A percentile compares a stretch with the other conserved stretches of the same genome.
phyloP scores from a whole-genome alignment of 768 basidiomycete genomes.

The Leccinum boreale region DNA sequence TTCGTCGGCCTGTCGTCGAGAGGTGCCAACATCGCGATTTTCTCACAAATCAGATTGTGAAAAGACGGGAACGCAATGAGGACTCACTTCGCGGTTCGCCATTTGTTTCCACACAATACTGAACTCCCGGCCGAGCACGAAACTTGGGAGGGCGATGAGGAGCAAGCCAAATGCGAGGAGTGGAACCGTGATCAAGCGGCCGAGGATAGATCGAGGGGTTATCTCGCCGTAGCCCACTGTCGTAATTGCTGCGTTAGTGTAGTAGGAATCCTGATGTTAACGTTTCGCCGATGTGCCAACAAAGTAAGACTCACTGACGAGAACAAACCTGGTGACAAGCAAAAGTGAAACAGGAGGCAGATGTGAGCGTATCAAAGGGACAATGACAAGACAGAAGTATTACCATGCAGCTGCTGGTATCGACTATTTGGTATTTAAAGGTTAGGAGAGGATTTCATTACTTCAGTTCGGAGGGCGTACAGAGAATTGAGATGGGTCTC shows the following conservation, averaged over 20 bases:
- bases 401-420: constrained; percentile 80
- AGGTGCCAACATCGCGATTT: not conserved
- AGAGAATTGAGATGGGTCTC: constrained; percentile 77
- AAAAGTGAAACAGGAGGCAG: not conserved
- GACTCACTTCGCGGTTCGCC: constrained; percentile 46
- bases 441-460: not conserved
- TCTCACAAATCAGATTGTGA: not conserved
- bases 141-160: constrained; percentile 86
- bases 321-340: constrained; percentile 51
- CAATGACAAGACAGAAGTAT: constrained; percentile 20
- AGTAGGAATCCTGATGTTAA: not conserved
- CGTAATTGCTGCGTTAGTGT: constrained; percentile 59
- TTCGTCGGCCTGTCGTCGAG: not conserved
- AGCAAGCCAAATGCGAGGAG: constrained; percentile 85
- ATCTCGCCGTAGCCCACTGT: constrained; percentile 94
- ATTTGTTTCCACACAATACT: constrained; percentile 87
- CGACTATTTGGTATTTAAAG: constrained; percentile 34
- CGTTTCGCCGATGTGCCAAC: not conserved
- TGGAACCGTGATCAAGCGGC: constrained; percentile 80
- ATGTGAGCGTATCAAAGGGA: not conserved
- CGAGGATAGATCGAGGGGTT: constrained; percentile 84
- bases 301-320: constrained; percentile 59
- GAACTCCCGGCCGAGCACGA: constrained; percentile 90
- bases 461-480: constrained; percentile 36
- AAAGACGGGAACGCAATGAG: not conserved